Evolutionary conservation across 1,284 basidiomycete species (phyloP), one percentile per base, ranked within the genome.

Genomic region (Laetiporus sulphureus): DNA sequence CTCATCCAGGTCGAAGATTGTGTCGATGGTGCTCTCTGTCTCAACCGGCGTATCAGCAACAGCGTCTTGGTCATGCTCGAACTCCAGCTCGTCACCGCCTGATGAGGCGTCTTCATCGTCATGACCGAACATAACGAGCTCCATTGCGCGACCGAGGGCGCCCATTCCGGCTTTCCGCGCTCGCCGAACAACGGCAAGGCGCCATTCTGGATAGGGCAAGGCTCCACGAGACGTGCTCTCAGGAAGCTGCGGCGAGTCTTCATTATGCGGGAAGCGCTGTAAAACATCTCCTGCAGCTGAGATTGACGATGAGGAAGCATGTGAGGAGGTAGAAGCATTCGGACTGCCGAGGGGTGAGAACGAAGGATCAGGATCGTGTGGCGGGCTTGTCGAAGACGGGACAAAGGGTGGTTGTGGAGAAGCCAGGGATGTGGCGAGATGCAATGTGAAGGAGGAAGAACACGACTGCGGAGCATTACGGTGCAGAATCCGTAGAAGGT

Each of bases 121-220:
- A 20, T 61, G 58, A 3, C 61, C 60, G 51, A 67, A 71, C 27
- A 73, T 54, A 7, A 71, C 63, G 49, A 66, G 66, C 22, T 71
- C 66, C 66, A 79, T 68, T 0, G 76, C 71, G 19, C 66, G 65
- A 0, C 71, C 71, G 2, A 76, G 59, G 11, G 73, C 65, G 0
- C 79, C 77, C 49, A 81, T 59, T 1, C 79, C 78, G 11, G 75
- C 70, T 32, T 65, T 67, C 13, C 72, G 70, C 0, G 79, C 79
- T 34, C 68, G 66, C 31, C 64, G 62, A 2, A 69, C 64, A 0
- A 77, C 52, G 2, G 69, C 65, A 1, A 63, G 54, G 1, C 79
- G 68, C 79, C 79, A 83, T 49, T 79, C 78, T 0, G 79, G 79
- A 52, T 81, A 83, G 1, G 74, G 73, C 3, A 77, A 10, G 11